Evolutionary conservation across 805 yeast genomes (phyloP), one percentile per base, ranked within the genome.

Genomic region (Cyberlindnera maritima): DNA sequence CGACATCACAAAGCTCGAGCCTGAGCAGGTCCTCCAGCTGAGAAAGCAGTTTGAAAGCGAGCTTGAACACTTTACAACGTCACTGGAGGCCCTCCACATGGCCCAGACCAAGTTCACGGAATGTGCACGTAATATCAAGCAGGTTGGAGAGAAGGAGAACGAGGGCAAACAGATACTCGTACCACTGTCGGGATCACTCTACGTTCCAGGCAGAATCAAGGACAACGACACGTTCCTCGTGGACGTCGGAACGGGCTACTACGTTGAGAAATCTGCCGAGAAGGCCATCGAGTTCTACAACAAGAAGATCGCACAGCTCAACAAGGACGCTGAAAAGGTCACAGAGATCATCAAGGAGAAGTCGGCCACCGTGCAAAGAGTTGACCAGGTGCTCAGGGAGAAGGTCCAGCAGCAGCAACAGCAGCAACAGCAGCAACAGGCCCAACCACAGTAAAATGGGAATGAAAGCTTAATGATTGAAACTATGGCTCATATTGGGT

Each of bases 241-340:
- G 10, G 99, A 94, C 62, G 83, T 94, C 21, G 99, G 99, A 31
- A 94, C 99, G 0, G 98, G 98, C 2, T 94, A 94, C 63, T 94
- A 78, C 62, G 91, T 90, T 15, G 96, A 89, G 62, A 94, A 94
- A 66, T 66, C 66, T 41, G 78, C 80, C 0, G 69, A 70, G 8
- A 89, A 86, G 39, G 85, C 97, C 2, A 71, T 79, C 51, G 66
- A 64, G 45, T 92, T 89, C 59, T 92, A 88, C 64, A 77, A 83
- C 49, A 75, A 71, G 47, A 89, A 94, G 65, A 79, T 90, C 47
- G 69, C 69, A 21, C 91, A 92, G 53, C 69, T 92, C 58, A 80
- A 74, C 48, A 76, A 76, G 51, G 96, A 94, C 64, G 75, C 88
- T 6, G 75, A 75, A 15, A 89, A 89, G 59, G 74, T 92, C 53